Conservation (phyloP, 1,139 yeast species). For the Keqinozyma sinolaborantium region DNA sequence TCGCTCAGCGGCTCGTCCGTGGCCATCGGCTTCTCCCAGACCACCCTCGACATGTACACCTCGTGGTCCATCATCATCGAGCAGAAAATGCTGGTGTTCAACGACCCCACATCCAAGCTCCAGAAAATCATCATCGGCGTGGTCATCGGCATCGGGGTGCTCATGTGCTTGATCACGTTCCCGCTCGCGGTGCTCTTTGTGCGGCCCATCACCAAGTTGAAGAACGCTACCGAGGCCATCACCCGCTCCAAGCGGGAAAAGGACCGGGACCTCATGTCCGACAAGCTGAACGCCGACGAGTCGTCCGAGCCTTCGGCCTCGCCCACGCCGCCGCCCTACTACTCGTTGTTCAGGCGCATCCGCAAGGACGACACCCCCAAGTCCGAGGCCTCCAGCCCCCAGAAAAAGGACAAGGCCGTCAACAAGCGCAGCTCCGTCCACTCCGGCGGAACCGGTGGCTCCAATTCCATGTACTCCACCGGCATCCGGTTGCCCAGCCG, state of each 20-base stretch:
- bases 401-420: constrained; percentile 3
- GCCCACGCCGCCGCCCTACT: constrained; percentile 13
- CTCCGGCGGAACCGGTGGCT: constrained; percentile 27
- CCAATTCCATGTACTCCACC: constrained; percentile 28
- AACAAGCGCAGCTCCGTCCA: constrained; percentile 22
- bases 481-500: constrained; percentile 46
- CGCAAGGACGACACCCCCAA: constrained; percentile 4
- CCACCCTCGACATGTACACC: constrained; percentile 44
- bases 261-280: constrained; percentile 6
- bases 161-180: constrained; percentile 71
- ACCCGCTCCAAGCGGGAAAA: constrained; percentile 31
- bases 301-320: constrained; percentile 6
- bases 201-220: constrained; percentile 75
- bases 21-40: constrained; percentile 70
- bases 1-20: constrained; percentile 42
- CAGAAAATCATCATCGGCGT: constrained; percentile 74
- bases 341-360: constrained; percentile 12
- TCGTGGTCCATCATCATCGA: constrained; percentile 79
- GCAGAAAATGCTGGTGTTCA: constrained; percentile 57
- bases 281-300: constrained; percentile 2
- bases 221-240: constrained; percentile 75
- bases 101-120: constrained; percentile 59
- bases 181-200: constrained; percentile 85
- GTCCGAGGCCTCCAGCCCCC: neutral
- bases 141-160: constrained; percentile 73